Evolutionary conservation across 192 early-diverging fungal genomes (phyloP).

Genomic region (Spinellus fusiger): DNA sequence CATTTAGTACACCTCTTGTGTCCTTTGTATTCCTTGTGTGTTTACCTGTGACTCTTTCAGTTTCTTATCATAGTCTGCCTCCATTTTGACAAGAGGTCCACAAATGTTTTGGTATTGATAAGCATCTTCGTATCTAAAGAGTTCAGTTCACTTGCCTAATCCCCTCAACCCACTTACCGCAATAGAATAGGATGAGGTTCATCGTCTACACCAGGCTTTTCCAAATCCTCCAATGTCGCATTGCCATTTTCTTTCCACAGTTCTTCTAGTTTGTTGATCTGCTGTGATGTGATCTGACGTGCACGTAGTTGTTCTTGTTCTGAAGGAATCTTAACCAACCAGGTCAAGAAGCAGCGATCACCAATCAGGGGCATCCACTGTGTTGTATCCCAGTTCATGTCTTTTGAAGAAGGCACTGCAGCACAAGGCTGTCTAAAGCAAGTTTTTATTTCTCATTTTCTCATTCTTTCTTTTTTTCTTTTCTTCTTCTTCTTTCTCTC

Average conservation of each 20-base stretch:
- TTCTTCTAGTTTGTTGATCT: conserved; percentile 86
- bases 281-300: conserved; percentile 74
- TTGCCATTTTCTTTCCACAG: conserved; percentile 77
- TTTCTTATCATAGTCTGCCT: conserved; percentile 52
- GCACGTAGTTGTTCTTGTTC: conserved; percentile 79
- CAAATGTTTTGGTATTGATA: conserved; percentile 97
- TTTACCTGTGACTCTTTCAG: conserved; percentile 45
- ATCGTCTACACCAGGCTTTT: conserved; percentile 75
- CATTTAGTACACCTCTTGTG: neutral
- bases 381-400: conserved; percentile 92
- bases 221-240: conserved; percentile 76
- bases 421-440: conserved; percentile 80
- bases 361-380: conserved; percentile 97
- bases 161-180: conserved; percentile 32
- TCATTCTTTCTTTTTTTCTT: neutral
- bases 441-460: neutral
- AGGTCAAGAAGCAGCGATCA: conserved; percentile 88
- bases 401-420: conserved; percentile 80
- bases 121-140: conserved; percentile 86
- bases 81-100: conserved; percentile 90
- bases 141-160: neutral
- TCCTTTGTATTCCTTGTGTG: neutral
- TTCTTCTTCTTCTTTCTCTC: neutral
- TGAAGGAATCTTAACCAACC: conserved; percentile 89
- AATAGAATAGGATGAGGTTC: conserved; percentile 81